Conservation (phyloP, 2,329 filamentous ascomycete genomes). For the Phaeosphaeriaceae sp. region DNA sequence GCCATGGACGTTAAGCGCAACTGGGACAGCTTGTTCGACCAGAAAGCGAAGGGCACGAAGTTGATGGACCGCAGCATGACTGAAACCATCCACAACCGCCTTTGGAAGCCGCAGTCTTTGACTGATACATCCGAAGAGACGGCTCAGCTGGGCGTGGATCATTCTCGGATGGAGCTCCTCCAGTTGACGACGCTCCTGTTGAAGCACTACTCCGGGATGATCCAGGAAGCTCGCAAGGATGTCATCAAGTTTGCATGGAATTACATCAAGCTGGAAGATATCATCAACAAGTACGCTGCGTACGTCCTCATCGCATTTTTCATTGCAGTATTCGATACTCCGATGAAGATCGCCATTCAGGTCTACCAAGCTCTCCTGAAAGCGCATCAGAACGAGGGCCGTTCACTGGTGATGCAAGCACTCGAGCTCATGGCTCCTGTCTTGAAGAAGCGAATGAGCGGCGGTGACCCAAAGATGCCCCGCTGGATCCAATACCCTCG, state of each 20-base stretch:
- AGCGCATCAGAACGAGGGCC: slow-evolving; percentile 93
- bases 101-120: slow-evolving; percentile 86
- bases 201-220: slow-evolving; percentile 88
- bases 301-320: slow-evolving; percentile 98
- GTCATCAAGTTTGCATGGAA: slow-evolving; percentile 99
- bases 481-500: slow-evolving; percentile 90
- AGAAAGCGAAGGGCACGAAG: slow-evolving; percentile 65
- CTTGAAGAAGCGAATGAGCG: slow-evolving; percentile 80
- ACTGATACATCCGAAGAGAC: slow-evolving; percentile 84
- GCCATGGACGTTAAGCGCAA: slow-evolving; percentile 94
- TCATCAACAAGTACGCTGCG: slow-evolving; percentile 98
- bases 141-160: slow-evolving; percentile 85
- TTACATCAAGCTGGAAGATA: slow-evolving; percentile 93
- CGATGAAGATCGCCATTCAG: slow-evolving; percentile 92
- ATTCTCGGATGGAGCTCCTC: slow-evolving; percentile 93
- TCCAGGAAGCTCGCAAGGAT: slow-evolving; percentile 93
- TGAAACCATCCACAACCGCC: slow-evolving; percentile 86
- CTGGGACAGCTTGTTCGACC: slow-evolving; percentile 65
- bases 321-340: slow-evolving; percentile 95
- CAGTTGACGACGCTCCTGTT: slow-evolving; percentile 94
- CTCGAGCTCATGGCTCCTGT: slow-evolving; percentile 95
- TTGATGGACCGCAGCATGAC: slow-evolving; percentile 88
- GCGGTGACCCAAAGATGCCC: slow-evolving; percentile 74
- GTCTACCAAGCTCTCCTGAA: slow-evolving; percentile 91
- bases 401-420: slow-evolving; percentile 89